Evolutionary conservation across 1,139 yeast species (phyloP).

Genomic region (Yamadazyma songkhlaensis): DNA sequence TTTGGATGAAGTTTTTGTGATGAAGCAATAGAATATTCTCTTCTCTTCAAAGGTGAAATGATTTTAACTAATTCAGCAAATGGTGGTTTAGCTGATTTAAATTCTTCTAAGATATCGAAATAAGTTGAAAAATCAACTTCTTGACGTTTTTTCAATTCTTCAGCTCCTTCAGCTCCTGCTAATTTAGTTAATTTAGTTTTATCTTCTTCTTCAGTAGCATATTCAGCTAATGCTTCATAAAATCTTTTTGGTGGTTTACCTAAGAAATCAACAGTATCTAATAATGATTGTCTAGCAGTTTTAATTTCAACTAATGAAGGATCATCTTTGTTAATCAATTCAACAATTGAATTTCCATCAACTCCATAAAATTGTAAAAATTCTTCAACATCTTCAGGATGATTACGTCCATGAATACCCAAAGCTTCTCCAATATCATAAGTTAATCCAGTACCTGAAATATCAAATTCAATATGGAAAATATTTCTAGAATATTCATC

Average conservation of each 20-base stretch:
- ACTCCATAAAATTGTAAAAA: slow-evolving; percentile 74
- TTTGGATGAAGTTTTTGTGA: slow-evolving; percentile 91
- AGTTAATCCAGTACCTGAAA: slow-evolving; percentile 83
- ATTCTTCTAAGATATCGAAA: slow-evolving; percentile 78
- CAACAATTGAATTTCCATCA: slow-evolving; percentile 64
- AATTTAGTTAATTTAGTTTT: slow-evolving; percentile 59
- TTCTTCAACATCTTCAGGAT: slow-evolving; percentile 56
- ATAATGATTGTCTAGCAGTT: slow-evolving; percentile 77
- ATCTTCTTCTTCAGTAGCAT: slow-evolving; percentile 69
- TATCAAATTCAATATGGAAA: slow-evolving; percentile 94
- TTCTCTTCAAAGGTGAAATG: slow-evolving; percentile 86
- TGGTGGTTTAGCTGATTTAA: slow-evolving; percentile 81
- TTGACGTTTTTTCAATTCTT: slow-evolving; percentile 77
- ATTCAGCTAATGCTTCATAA: slow-evolving; percentile 76
- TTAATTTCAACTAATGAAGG: slow-evolving; percentile 60
- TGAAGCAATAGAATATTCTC: slow-evolving; percentile 98
- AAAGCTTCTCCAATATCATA: slow-evolving; percentile 96
- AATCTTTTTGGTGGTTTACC: slow-evolving; percentile 97
- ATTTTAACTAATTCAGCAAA: slow-evolving; percentile 67
- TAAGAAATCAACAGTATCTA: slow-evolving; percentile 79
- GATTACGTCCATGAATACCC: slow-evolving; percentile 92
- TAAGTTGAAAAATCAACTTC: slow-evolving; percentile 82
- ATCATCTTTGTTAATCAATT: slow-evolving; percentile 70
- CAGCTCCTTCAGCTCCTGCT: slow-evolving; percentile 81
- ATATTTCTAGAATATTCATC: slow-evolving; percentile 86